Conservation (phyloP, 768 basidiomycete genomes). For the Tylopilus vinaceipallidus region DNA sequence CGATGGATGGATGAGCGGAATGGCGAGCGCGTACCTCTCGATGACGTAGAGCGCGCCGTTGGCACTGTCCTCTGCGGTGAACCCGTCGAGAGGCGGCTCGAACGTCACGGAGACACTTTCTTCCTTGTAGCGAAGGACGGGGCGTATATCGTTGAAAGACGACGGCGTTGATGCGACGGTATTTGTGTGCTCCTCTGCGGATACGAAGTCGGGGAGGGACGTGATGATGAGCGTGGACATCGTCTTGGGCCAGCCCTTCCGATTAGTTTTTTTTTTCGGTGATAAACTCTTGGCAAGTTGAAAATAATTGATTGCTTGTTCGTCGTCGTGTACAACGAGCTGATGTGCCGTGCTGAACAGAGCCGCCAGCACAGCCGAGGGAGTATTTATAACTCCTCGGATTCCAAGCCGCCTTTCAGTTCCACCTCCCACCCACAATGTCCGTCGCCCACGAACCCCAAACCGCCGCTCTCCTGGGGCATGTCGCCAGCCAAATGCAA, state of each 20-base stretch:
- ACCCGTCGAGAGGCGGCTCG: constrained; percentile 65
- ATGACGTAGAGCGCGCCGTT: constrained; percentile 79
- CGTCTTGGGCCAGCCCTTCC: not conserved
- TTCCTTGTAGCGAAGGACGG: constrained; percentile 74
- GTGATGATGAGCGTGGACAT: constrained; percentile 34
- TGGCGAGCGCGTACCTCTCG: constrained; percentile 60
- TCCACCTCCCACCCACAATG: constrained; percentile 12
- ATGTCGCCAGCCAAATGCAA: constrained; percentile 56
- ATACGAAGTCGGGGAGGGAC: constrained; percentile 43
- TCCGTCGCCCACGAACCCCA: constrained; percentile 25
- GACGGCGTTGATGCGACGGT: constrained; percentile 78
- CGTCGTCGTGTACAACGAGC: too few relatives aligned
- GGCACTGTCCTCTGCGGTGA: constrained; percentile 48
- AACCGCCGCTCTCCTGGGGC: constrained; percentile 50
- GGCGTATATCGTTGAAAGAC: constrained; percentile 83
- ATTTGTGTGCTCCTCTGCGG: constrained; percentile 64
- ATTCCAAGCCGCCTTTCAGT: too few relatives aligned
- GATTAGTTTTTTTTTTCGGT: too few relatives aligned
- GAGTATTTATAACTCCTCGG: constrained; percentile 22
- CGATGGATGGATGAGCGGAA: constrained; percentile 5
- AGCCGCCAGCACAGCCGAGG: constrained; percentile 16
- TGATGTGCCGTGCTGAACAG: too few relatives aligned
- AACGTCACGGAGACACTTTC: constrained; percentile 66
- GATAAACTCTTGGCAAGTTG: not conserved
- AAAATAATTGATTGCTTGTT: not conserved